These are phyloP conservation scores for Perilla frutescens DNA, from an alignment of 257 asterid genomes.

Conservation along the genomic window DNA sequence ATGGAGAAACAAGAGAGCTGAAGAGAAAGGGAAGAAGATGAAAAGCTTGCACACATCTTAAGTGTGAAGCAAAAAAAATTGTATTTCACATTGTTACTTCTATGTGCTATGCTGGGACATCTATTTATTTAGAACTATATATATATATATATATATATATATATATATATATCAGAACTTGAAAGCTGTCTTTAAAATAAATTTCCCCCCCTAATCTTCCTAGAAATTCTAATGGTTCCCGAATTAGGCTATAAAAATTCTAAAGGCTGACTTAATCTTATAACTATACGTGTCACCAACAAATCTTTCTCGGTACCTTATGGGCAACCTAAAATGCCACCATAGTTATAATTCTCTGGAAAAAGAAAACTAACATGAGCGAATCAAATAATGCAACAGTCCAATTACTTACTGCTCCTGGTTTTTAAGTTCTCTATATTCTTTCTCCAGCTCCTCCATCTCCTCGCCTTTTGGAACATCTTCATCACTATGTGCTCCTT, in stretches of 20 bases:
- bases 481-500: conserved; percentile 34
- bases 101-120: not conserved
- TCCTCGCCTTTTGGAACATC: conserved; percentile 56
- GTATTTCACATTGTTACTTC: not conserved
- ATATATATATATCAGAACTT: not conserved
- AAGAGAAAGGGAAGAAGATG: not conserved
- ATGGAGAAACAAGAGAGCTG: not conserved
- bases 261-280: not conserved
- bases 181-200: not conserved
- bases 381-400: conserved; percentile 11
- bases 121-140: not conserved
- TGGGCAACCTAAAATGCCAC: not conserved
- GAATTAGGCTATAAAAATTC: not conserved
- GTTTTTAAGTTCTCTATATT: conserved; percentile 59
- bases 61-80: not conserved
- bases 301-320: conserved; percentile 6
- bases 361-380: conserved; percentile 19
- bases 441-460: conserved; percentile 80
- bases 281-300: conserved; percentile 1
- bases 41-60: not conserved
- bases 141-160: too few species aligned
- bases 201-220: not conserved
- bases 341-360: not conserved
- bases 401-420: conserved; percentile 73
- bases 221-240: not conserved